Evolutionary conservation across 495 filamentous ascomycete genomes (phyloP), one percentile per base, ranked within the genome.

Genomic region (Neurospora sp.): DNA sequence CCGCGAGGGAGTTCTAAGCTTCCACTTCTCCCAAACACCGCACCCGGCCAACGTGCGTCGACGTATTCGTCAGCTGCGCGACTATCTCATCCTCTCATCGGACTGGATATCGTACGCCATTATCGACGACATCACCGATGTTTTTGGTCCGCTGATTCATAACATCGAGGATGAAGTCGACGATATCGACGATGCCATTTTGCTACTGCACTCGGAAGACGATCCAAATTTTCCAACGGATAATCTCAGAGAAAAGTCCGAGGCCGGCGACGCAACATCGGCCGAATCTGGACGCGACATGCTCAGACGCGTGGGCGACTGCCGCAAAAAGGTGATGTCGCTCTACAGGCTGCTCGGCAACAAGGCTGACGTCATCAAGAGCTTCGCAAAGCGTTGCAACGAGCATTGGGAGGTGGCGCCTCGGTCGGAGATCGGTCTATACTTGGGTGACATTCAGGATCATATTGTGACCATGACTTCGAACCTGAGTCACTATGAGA

Each of bases 61-160:
- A 38, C 90, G 96, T 35, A 94, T 99, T 79, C 91, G 96, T 38
- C 96, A 98, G 80, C 86, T 99, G 69, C 92, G 92, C 78, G 96
- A 99, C 82, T 98, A 97, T 80, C 87, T 98, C 76, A 93, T 96
- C 76, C 85, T 97, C 8, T 94, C 91, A 74, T 93, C 95, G 0
- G 96, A 99, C 81, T 99, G 96, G 96, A 98, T 99, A 77, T 96
- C 93, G 16, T 99, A 99, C 77, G 96, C 94, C 39, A 89, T 99
- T 76, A 98, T 99, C 77, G 96, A 99, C 81, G 95, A 99, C 79
- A 97, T 99, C 77, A 98, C 96, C 10, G 96, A 99, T 81, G 94
- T 92, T 5, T 99, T 97, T 75, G 93, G 90, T 0, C 96, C 96
- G 1, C 85, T 97, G 6, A 97, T 98, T 71, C 90, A 96, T 77